phyloP scores from a whole-genome alignment of 1,284 basidiomycete species.

The Inonotus hispidus region DNA sequence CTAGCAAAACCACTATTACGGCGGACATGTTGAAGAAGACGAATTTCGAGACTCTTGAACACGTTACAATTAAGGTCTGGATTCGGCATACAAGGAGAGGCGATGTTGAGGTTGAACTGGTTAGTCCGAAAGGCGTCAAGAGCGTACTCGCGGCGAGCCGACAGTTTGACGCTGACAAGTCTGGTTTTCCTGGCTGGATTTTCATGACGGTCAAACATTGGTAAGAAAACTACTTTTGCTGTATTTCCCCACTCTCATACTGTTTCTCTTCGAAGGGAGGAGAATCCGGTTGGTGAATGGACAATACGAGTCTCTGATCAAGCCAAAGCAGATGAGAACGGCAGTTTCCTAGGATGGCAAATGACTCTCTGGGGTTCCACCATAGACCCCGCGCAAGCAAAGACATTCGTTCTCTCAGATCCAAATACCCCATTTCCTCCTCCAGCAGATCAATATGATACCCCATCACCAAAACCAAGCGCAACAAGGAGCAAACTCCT shows the following conservation, averaged over 20 bases:
- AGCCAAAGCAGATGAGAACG: conserved; percentile 50
- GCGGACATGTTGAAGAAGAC: conserved; percentile 61
- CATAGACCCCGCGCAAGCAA: conserved; percentile 66
- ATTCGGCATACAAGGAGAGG: conserved; percentile 84
- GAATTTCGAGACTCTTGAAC: conserved; percentile 89
- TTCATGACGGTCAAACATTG: conserved; percentile 99
- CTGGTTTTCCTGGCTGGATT: conserved; percentile 89
- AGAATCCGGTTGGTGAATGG: conserved; percentile 92
- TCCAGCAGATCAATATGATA: conserved; percentile 30
- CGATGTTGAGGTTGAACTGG: conserved; percentile 88
- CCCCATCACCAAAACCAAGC: conserved; percentile 26
- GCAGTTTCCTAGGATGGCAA: conserved; percentile 87
- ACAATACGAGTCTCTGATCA: conserved; percentile 83
- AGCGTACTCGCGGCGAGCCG: conserved; percentile 81
- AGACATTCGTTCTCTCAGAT: conserved; percentile 58
- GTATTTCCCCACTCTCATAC: not conserved
- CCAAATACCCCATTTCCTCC: conserved; percentile 55
- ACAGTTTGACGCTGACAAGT: conserved; percentile 58
- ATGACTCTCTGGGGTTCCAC: conserved; percentile 93
- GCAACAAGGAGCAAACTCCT: conserved; percentile 54
- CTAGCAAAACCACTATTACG: conserved; percentile 66
- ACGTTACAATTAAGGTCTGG: conserved; percentile 92
- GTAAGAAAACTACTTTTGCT: conserved; percentile 39
- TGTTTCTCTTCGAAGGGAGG: conserved; percentile 59
- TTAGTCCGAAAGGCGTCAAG: conserved; percentile 82